Conservation (phyloP, 331 rosid species). For the Telfairia occidentalis region DNA sequence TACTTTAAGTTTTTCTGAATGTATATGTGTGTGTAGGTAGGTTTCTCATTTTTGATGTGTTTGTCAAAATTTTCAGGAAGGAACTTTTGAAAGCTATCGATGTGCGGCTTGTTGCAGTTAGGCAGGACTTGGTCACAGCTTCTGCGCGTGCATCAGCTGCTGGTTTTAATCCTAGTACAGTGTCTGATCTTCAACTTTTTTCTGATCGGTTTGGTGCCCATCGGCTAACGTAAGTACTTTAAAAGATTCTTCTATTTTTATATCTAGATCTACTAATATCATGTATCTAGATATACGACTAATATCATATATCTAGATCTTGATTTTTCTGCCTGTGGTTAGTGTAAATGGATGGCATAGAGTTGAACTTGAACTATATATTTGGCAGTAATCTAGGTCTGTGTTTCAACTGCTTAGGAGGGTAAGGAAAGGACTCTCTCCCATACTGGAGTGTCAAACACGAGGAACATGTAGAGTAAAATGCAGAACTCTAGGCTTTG, state of each 20-base stretch:
- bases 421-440: conserved; percentile 6
- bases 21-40: neutral
- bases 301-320: neutral
- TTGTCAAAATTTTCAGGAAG: conserved; percentile 34
- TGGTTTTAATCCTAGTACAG: conserved; percentile 55
- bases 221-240: conserved; percentile 47
- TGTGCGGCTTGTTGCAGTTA: conserved; percentile 61
- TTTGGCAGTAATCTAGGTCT: neutral
- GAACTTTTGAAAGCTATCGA: conserved; percentile 90
- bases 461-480: neutral
- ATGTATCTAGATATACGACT: neutral
- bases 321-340: neutral
- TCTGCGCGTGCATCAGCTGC: conserved; percentile 74
- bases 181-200: conserved; percentile 58
- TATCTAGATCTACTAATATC: too few species aligned
- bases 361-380: neutral
- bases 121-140: conserved; percentile 68
- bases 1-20: neutral
- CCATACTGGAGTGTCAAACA: neutral
- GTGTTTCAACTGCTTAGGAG: neutral
- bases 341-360: neutral
- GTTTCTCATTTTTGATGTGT: neutral
- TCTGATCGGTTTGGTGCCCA: conserved; percentile 62
- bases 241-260: neutral
- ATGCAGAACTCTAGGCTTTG: neutral